Percentiles rank a stretch among this genome's conserved stretches.
These are phyloP conservation scores for Epichloe aotearoae DNA, from an alignment of 2,329 filamentous ascomycete species.

Conservation along the genomic window DNA sequence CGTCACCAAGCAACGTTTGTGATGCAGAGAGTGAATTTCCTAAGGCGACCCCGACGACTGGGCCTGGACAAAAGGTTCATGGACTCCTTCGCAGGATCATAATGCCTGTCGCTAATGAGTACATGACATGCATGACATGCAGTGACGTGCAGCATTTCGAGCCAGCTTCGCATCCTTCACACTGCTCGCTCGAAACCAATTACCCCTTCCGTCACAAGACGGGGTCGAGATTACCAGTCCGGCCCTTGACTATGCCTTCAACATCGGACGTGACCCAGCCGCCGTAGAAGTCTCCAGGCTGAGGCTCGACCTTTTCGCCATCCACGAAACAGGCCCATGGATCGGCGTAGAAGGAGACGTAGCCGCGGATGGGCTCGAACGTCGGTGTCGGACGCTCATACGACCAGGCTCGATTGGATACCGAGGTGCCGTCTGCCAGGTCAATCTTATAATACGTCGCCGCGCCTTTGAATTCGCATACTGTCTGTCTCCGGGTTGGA, in stretches of 20 bases:
- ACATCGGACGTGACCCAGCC: slow-evolving; percentile 51
- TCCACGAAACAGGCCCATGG: slow-evolving; percentile 52
- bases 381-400: slow-evolving; percentile 39
- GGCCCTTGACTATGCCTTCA: slow-evolving; percentile 35
- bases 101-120: too few relatives aligned
- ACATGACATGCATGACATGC: too few relatives aligned
- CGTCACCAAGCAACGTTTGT: too few relatives aligned
- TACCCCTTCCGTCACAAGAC: slow-evolving; percentile 12
- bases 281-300: slow-evolving; percentile 51
- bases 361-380: slow-evolving; percentile 40
- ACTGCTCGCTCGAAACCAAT: too few relatives aligned
- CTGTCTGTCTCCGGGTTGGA: slow-evolving; percentile 30
- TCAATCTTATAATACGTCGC: slow-evolving; percentile 44
- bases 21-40: too few relatives aligned
- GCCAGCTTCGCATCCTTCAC: too few relatives aligned
- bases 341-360: slow-evolving; percentile 46
- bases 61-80: too few relatives aligned
- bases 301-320: slow-evolving; percentile 43
- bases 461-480: slow-evolving; percentile 48
- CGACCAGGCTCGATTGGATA: slow-evolving; percentile 43
- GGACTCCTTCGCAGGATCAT: too few relatives aligned
- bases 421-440: slow-evolving; percentile 24
- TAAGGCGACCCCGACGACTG: too few relatives aligned
- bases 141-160: too few relatives aligned
- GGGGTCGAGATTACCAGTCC: slow-evolving; percentile 26